Base-by-base conservation (phyloP, 305 asterid genomes). In the Petunia hybrid region DNA sequence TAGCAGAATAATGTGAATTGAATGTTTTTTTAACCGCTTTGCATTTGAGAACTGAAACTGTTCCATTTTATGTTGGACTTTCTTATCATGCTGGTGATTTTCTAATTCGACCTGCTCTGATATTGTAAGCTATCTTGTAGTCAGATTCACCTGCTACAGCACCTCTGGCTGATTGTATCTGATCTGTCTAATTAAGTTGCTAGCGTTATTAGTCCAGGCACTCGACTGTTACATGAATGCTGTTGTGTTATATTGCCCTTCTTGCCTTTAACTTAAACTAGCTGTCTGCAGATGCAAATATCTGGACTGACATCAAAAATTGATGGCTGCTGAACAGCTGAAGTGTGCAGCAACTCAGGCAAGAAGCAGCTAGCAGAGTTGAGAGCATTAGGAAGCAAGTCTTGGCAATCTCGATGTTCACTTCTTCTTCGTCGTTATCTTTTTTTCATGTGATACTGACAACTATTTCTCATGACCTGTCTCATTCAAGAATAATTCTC, bases 321-420 rank as follows among this genome's bases (percentile, higher is more conserved):
- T 10, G 57, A 4, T 16, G 40, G 16, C 4, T 6, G 76, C 38
- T 69, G 22, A 71, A 71, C 61, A 35, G 61, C 77, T 48, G 42
- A 35, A 45, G 6, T 31, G 77, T 1, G 9, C 77, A 71, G 61
- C 61, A 71, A 48, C 13, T 73, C 60, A 12, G 1, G 3, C 35
- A 48, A 71, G 78, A 1, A 35, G 46, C 35, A 51, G 46, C 1
- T 1, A 73, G 14, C 62, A 48, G 13, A 31, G 4, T 16, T 71
- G 78, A 35, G 43, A 48, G 77, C 61, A 31, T 71, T 40, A 31
- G 12, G 77, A 40, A 71, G 62, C 45, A 71, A 71, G 8, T 73
- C 45, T 48, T 71, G 6, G 78, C 45, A 71, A 71, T 48, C 78
- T 48, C 51, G 63, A 51, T 48, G 46, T 73, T 0, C 78, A 6